A percentile compares a stretch with the other conserved stretches of the same genome.
These are phyloP conservation scores for Colletotrichum gigasporum DNA, from an alignment of 2,329 filamentous ascomycete genomes.

Conservation along the genomic window DNA sequence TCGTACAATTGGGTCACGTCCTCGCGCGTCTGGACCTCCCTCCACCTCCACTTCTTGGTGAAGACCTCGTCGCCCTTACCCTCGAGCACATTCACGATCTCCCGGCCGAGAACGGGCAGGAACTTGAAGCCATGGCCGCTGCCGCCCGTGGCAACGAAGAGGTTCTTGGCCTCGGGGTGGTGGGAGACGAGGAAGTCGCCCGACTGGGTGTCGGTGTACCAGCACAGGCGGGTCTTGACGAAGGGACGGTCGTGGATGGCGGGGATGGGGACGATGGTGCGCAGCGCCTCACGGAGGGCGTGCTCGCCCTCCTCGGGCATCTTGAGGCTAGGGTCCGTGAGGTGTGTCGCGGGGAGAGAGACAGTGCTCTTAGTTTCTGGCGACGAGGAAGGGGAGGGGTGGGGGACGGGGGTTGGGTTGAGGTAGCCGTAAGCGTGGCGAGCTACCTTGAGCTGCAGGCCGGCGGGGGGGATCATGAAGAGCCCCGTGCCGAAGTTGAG, in stretches of 20 bases:
- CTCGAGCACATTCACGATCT: slow-evolving; percentile 65
- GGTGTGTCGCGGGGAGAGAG: slow-evolving; percentile 56
- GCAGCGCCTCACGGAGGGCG: slow-evolving; percentile 69
- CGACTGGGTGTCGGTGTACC: slow-evolving; percentile 79
- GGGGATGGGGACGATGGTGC: slow-evolving; percentile 66
- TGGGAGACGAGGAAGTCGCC: slow-evolving; percentile 78
- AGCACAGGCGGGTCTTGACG: slow-evolving; percentile 71
- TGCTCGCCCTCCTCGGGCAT: slow-evolving; percentile 69
- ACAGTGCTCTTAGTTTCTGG: slow-evolving; percentile 35
- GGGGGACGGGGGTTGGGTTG: slow-evolving; percentile 55
- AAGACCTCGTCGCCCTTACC: slow-evolving; percentile 59
- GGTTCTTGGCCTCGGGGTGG: slow-evolving; percentile 67
- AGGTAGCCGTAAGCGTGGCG: slow-evolving; percentile 76
- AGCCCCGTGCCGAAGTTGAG: slow-evolving; percentile 77
- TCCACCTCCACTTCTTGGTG: slow-evolving; percentile 70
- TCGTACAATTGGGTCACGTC: slow-evolving; percentile 47
- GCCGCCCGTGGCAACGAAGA: slow-evolving; percentile 71
- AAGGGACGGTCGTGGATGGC: slow-evolving; percentile 69
- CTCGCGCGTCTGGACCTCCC: slow-evolving; percentile 55
- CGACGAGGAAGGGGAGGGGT: slow-evolving; percentile 8
- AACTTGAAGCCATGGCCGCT: slow-evolving; percentile 77
- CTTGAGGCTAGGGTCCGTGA: slow-evolving; percentile 55
- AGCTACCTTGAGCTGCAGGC: slow-evolving; percentile 73
- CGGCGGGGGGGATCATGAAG: slow-evolving; percentile 77
- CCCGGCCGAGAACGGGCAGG: slow-evolving; percentile 71